Percentiles rank a stretch among this genome's conserved stretches.
Evolutionary conservation across 75 land plant genomes (phyloP).

Genomic region (Chamaecyparis obtusa): DNA sequence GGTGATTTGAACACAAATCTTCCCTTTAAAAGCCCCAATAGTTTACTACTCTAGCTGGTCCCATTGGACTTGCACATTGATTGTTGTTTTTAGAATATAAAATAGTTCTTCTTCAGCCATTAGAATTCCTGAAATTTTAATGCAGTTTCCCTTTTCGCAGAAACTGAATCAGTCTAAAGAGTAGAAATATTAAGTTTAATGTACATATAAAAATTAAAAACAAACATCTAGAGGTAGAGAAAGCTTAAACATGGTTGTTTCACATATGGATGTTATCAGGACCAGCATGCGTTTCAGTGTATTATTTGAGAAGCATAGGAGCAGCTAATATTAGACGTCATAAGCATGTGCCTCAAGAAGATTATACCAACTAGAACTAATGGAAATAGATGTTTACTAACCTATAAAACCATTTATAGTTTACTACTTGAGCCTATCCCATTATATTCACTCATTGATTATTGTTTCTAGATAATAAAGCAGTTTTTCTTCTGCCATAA

Average conservation of each 20-base stretch:
- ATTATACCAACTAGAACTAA: not conserved
- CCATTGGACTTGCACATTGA: not conserved
- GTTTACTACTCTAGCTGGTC: too few relatives aligned
- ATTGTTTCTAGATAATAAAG: not conserved
- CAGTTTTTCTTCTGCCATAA: not conserved
- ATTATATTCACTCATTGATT: too few relatives aligned
- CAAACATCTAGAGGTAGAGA: not conserved
- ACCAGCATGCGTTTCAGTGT: not conserved
- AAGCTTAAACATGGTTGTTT: not conserved
- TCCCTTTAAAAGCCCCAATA: too few relatives aligned
- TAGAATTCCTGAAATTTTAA: not conserved
- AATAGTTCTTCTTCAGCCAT: not conserved
- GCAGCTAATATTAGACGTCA: too few relatives aligned
- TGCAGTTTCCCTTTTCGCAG: not conserved
- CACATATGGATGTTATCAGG: not conserved
- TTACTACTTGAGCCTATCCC: too few relatives aligned
- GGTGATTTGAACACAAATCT: too few relatives aligned
- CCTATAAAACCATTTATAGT: too few relatives aligned
- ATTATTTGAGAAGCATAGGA: too few relatives aligned
- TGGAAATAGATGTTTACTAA: not conserved
- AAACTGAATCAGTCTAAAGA: not conserved
- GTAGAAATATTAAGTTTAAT: not conserved
- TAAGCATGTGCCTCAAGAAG: too few relatives aligned
- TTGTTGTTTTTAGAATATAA: not conserved
- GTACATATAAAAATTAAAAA: not conserved